Conservation (phyloP, 1,284 basidiomycete species). For the Termitomyces sp. region DNA sequence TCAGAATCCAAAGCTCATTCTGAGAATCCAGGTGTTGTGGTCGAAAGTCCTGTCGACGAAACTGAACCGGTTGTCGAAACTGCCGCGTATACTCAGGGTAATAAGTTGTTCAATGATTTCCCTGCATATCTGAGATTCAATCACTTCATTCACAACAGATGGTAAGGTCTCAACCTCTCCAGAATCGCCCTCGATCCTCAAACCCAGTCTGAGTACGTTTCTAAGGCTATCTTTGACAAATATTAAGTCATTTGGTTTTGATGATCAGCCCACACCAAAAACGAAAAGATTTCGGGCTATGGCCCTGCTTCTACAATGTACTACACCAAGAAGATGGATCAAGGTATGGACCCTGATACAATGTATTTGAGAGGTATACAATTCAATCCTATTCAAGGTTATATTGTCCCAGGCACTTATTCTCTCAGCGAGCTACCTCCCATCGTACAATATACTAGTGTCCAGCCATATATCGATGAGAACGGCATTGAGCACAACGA, state of each 20-base stretch:
- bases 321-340: not conserved
- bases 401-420: not conserved
- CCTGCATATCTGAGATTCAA: not conserved
- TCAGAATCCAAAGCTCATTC: slow-evolving; percentile 4
- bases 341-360: not conserved
- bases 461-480: not conserved
- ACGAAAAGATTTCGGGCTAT: not conserved
- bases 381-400: not conserved
- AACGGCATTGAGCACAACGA: not conserved
- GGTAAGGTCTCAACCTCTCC: not conserved
- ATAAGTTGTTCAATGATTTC: no score
- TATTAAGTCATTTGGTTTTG: not conserved
- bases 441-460: not conserved
- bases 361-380: not conserved
- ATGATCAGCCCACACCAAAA: not conserved
- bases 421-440: not conserved
- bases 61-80: not conserved
- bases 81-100: not conserved
- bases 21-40: not conserved
- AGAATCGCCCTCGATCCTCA: not conserved
- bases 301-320: not conserved
- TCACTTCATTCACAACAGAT: not conserved
- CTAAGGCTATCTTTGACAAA: no score
- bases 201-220: not conserved
- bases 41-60: not conserved